phyloP scores from a whole-genome alignment of 164 flowering plant species.

The Houttuynia cordata region DNA sequence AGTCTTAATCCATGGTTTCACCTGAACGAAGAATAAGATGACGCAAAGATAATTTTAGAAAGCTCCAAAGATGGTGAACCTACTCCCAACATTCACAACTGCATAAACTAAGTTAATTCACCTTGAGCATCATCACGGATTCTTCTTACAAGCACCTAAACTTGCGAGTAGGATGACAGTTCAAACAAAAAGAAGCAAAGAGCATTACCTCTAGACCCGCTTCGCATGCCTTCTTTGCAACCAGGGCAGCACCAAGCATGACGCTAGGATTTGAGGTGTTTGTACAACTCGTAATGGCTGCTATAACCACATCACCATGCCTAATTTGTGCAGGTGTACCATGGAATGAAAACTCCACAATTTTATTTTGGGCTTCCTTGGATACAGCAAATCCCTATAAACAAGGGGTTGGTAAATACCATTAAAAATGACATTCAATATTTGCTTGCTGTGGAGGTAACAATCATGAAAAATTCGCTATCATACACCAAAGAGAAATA shows the following conservation, averaged over 20 bases:
- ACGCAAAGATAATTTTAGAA: not conserved
- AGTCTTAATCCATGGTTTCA: slow-evolving; percentile 92
- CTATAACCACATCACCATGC: slow-evolving; percentile 93
- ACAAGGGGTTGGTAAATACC: not conserved
- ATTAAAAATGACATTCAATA: not conserved
- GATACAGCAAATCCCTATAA: slow-evolving; percentile 86
- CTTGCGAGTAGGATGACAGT: not conserved
- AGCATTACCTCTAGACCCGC: slow-evolving; percentile 58
- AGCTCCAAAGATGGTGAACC: too few relatives aligned
- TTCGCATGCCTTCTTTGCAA: slow-evolving; percentile 87
- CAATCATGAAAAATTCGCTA: too few relatives aligned
- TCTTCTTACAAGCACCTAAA: not conserved
- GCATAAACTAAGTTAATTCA: not conserved
- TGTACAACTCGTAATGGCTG: slow-evolving; percentile 96
- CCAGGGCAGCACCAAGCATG: slow-evolving; percentile 93
- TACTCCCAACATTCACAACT: not conserved
- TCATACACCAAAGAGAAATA: too few relatives aligned
- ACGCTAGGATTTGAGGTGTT: slow-evolving; percentile 97
- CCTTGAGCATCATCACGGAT: not conserved
- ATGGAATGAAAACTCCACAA: slow-evolving; percentile 67
- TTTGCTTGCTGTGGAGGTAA: too few relatives aligned
- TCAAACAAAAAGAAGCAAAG: not conserved
- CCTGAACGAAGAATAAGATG: slow-evolving; percentile 28
- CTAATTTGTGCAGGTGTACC: slow-evolving; percentile 71
- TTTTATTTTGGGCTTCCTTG: slow-evolving; percentile 70